phyloP scores from a whole-genome alignment of 2,329 filamentous ascomycete species.

The Scedosporium boydii region DNA sequence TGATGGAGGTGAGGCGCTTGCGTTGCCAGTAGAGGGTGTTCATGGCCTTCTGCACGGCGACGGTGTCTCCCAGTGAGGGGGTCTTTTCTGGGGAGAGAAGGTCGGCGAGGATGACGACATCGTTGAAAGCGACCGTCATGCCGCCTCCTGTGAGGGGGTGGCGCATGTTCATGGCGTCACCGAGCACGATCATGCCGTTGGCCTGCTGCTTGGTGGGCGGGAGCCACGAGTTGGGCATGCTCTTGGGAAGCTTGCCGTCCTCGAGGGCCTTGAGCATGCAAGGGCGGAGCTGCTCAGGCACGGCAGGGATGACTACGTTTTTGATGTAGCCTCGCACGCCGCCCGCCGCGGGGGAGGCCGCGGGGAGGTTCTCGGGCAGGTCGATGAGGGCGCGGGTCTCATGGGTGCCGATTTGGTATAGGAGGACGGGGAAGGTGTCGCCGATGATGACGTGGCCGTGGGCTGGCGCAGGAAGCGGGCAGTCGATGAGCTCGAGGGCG shows the following conservation, averaged over 20 bases:
- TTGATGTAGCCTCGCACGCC: conserved; percentile 78
- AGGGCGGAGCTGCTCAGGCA: conserved; percentile 64
- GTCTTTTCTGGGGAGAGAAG: conserved; percentile 63
- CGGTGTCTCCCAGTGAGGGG: conserved; percentile 58
- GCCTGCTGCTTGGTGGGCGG: conserved; percentile 55
- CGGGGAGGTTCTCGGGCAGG: conserved; percentile 67
- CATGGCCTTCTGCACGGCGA: conserved; percentile 59
- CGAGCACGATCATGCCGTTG: conserved; percentile 67
- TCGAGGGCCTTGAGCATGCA: conserved; percentile 69
- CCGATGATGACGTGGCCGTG: conserved; percentile 86
- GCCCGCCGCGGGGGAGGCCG: conserved; percentile 63
- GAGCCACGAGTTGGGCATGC: conserved; percentile 94
- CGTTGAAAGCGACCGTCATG: conserved; percentile 96
- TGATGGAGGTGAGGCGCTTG: conserved; percentile 73
- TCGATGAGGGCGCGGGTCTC: conserved; percentile 89
- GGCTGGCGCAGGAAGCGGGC: conserved; percentile 60
- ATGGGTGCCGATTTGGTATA: conserved; percentile 94
- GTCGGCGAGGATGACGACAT: conserved; percentile 68
- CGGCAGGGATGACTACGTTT: conserved; percentile 67
- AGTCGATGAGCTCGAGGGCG: conserved; percentile 85
- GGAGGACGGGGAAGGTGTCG: conserved; percentile 64
- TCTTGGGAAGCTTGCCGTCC: conserved; percentile 62
- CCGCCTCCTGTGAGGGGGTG: conserved; percentile 94
- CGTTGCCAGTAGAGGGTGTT: conserved; percentile 75
- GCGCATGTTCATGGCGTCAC: conserved; percentile 98